Evolutionary conservation across 805 yeast species (phyloP).

Genomic region (Phaffomyces opuntiae): DNA sequence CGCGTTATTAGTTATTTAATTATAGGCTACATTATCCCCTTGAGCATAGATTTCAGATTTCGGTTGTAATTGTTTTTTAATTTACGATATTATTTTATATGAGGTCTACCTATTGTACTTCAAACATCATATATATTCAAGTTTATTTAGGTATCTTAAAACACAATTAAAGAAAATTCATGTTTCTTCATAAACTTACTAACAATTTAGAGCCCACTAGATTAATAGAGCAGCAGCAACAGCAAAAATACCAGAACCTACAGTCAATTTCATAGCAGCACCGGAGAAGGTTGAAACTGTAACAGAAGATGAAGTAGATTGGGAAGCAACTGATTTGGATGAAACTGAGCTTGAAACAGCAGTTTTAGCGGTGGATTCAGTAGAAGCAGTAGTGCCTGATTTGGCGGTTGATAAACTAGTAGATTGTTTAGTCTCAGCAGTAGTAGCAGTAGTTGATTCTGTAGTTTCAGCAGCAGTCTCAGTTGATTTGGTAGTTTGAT

Average conservation of each 20-base stretch:
- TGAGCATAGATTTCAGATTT: too few relatives aligned
- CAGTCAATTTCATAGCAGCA: not conserved
- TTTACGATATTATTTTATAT: too few relatives aligned
- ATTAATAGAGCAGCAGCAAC: not conserved
- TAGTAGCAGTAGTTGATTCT: not conserved
- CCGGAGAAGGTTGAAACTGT: not conserved
- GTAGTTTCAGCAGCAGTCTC: not conserved
- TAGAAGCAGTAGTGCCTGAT: not conserved
- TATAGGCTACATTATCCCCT: too few relatives aligned
- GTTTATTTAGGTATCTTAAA: too few relatives aligned
- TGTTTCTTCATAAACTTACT: too few relatives aligned
- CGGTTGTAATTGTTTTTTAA: too few relatives aligned
- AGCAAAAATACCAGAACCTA: not conserved
- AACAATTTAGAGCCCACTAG: not conserved
- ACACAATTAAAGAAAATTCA: too few relatives aligned
- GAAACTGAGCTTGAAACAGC: not conserved
- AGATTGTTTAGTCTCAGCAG: not conserved
- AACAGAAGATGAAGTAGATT: not conserved
- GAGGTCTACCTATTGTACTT: too few relatives aligned
- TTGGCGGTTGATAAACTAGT: not conserved
- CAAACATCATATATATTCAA: too few relatives aligned
- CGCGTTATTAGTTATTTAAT: too few relatives aligned
- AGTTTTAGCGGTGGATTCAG: not conserved
- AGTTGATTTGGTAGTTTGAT: not conserved
- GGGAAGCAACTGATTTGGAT: not conserved